phyloP scores from a whole-genome alignment of 2,329 filamentous ascomycete species.

The Cladobotryum mycophilum region DNA sequence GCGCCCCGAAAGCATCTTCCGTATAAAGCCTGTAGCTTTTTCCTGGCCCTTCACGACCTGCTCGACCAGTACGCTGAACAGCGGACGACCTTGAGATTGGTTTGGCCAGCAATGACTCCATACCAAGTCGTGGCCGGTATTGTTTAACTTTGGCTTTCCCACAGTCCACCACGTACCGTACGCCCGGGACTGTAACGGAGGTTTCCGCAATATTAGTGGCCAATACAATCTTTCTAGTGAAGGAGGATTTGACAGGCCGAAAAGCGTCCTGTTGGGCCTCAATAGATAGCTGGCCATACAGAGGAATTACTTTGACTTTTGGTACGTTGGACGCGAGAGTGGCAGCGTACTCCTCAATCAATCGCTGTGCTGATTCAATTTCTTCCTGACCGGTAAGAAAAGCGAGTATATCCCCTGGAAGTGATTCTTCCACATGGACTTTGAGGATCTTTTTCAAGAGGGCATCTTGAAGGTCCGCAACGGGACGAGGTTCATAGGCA shows the following conservation, averaged over 20 bases:
- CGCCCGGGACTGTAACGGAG: slow-evolving; percentile 89
- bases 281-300: slow-evolving; percentile 87
- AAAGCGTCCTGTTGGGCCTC: slow-evolving; percentile 84
- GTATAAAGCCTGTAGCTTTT: slow-evolving; percentile 90
- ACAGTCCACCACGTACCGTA: slow-evolving; percentile 84
- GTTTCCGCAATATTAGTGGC: slow-evolving; percentile 99
- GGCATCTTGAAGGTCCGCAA: slow-evolving; percentile 75
- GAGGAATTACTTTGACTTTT: slow-evolving; percentile 64
- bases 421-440: slow-evolving; percentile 77
- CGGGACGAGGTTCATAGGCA: slow-evolving; percentile 65
- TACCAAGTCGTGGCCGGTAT: slow-evolving; percentile 73
- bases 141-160: slow-evolving; percentile 94
- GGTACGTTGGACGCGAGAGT: slow-evolving; percentile 71
- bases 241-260: slow-evolving; percentile 60
- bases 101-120: slow-evolving; percentile 86
- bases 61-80: slow-evolving; percentile 84
- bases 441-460: slow-evolving; percentile 78
- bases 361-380: slow-evolving; percentile 72
- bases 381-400: slow-evolving; percentile 92
- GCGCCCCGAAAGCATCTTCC: slow-evolving; percentile 61
- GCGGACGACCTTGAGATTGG: slow-evolving; percentile 91
- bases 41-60: slow-evolving; percentile 84
- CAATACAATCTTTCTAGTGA: slow-evolving; percentile 81
- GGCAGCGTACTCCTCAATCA: slow-evolving; percentile 73
- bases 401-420: slow-evolving; percentile 90